These are phyloP conservation scores for peach (Prunus persica) DNA, from an alignment of 306 rosid species.

Conservation along the genomic window DNA sequence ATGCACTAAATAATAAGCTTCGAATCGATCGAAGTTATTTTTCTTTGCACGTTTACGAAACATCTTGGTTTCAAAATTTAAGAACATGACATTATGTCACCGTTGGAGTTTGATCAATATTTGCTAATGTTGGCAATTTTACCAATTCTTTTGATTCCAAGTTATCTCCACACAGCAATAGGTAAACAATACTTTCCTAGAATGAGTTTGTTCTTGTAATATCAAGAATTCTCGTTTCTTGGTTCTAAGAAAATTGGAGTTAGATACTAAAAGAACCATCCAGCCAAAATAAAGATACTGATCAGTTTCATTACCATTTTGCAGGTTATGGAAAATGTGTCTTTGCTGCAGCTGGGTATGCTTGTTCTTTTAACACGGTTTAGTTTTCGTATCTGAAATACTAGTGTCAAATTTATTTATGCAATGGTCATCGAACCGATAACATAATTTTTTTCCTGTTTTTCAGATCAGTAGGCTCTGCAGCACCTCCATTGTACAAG, in stretches of 20 bases:
- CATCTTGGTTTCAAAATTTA: no score
- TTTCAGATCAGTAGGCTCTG: slow-evolving; percentile 52
- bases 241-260: background rate
- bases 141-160: background rate
- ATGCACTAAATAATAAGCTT: no score
- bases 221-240: background rate
- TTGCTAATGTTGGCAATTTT: background rate
- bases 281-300: slow-evolving; percentile 5
- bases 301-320: slow-evolving; percentile 7
- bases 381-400: background rate
- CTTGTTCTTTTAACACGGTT: background rate
- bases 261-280: background rate
- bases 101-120: background rate
- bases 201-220: background rate
- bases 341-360: slow-evolving; percentile 66
- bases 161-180: background rate
- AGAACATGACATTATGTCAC: background rate
- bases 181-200: background rate
- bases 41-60: no score
- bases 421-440: background rate
- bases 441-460: background rate
- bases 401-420: background rate
- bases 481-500: slow-evolving; percentile 36
- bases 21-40: no score
- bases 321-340: slow-evolving; percentile 80